Percentiles rank a stretch among this genome's conserved stretches.
Evolutionary conservation across 1,284 basidiomycete species (phyloP).

Genomic region (Pseudozyma hubeiensis): DNA sequence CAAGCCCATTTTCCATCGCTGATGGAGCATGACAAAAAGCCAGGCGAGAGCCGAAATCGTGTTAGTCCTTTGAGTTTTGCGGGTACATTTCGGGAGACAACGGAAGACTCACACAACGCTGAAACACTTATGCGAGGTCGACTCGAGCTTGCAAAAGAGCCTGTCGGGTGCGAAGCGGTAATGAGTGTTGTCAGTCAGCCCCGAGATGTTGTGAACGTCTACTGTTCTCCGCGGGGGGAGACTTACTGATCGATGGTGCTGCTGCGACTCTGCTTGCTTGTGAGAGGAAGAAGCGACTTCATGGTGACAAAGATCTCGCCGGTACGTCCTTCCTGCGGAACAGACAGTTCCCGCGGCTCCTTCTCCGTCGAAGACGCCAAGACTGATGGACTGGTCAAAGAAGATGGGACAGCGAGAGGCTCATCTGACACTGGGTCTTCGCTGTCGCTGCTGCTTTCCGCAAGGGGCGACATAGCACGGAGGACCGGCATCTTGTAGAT

Average conservation of each 20-base stretch:
- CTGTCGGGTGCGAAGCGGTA: not conserved
- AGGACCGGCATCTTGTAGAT: constrained; percentile 46
- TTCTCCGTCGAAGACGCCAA: not conserved
- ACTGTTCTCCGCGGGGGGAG: not conserved
- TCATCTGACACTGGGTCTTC: constrained; percentile 17
- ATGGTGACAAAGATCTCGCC: constrained; percentile 37
- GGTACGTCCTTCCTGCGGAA: constrained; percentile 25
- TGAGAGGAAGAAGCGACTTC: constrained; percentile 22
- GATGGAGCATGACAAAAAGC: not conserved
- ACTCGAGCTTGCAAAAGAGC: constrained; percentile 36
- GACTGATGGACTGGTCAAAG: not conserved
- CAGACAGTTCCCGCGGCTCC: not conserved
- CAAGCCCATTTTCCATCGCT: constrained; percentile 51
- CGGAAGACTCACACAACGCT: constrained; percentile 26
- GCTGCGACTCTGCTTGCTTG: constrained; percentile 1
- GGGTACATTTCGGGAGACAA: too few relatives aligned
- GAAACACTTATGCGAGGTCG: constrained; percentile 48
- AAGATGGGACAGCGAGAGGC: not conserved
- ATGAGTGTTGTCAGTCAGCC: not conserved
- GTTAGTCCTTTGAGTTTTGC: not conserved
- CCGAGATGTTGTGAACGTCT: not conserved
- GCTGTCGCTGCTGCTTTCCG: constrained; percentile 46
- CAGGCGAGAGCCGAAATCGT: not conserved
- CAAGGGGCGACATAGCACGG: constrained; percentile 37
- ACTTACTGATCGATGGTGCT: constrained; percentile 9